Conservation (phyloP, 2,329 filamentous ascomycete genomes). For the Coniochaeta pulveracea region DNA sequence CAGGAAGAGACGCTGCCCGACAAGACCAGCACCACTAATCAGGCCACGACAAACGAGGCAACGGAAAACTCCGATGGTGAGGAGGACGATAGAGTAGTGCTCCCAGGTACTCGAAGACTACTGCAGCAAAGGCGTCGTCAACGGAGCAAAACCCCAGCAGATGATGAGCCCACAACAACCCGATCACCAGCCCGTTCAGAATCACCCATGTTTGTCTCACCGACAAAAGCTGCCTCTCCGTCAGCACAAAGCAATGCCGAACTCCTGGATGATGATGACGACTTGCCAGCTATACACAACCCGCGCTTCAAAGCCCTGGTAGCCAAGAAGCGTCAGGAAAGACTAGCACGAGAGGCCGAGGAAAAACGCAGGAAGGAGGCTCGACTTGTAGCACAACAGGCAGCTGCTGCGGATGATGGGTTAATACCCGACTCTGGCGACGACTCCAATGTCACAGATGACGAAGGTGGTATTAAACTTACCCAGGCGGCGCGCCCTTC, state of each 20-base stretch:
- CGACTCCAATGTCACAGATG: conserved; percentile 45
- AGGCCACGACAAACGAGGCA: conserved; percentile 12
- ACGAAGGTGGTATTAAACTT: conserved; percentile 51
- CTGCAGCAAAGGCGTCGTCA: conserved; percentile 23
- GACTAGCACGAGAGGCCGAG: conserved; percentile 57
- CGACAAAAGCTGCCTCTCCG: conserved; percentile 21
- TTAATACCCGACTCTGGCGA: conserved; percentile 27
- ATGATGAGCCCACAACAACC: conserved; percentile 15
- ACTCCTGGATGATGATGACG: conserved; percentile 29
- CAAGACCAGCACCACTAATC: conserved; percentile 13
- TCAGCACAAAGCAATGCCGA: conserved; percentile 15
- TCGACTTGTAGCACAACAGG: conserved; percentile 23
- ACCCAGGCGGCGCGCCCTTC: conserved; percentile 59
- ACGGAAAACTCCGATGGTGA: conserved; percentile 22
- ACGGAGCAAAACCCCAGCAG: conserved; percentile 22
- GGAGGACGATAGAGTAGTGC: conserved; percentile 29
- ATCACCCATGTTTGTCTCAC: conserved; percentile 20
- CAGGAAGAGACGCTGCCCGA: conserved; percentile 15
- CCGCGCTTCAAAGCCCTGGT: conserved; percentile 62
- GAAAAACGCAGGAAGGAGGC: conserved; percentile 37
- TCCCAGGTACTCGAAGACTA: conserved; percentile 29
- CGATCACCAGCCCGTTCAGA: conserved; percentile 10
- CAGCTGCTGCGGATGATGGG: conserved; percentile 28
- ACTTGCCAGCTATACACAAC: conserved; percentile 35
- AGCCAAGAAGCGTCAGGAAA: conserved; percentile 61